A percentile compares a stretch with the other conserved stretches of the same genome.
These are phyloP conservation scores for Batkoa obscura DNA, from an alignment of 371 early-diverging fungal genomes.

Conservation along the genomic window DNA sequence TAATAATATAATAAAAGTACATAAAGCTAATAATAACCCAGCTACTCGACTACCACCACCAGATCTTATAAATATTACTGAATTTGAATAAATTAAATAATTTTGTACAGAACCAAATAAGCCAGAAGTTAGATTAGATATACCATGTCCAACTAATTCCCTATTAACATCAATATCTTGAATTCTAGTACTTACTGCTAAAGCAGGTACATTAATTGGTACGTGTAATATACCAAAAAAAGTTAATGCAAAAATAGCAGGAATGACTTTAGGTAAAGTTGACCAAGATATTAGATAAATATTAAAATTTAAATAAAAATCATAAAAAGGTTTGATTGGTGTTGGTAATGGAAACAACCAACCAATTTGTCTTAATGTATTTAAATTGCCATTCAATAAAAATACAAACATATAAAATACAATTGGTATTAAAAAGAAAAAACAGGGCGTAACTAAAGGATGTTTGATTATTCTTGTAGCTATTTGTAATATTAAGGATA, in stretches of 20 bases:
- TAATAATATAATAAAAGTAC: conserved; percentile 60
- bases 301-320: conserved; percentile 66
- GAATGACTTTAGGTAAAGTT: conserved; percentile 50
- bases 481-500: conserved; percentile 42
- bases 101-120: conserved; percentile 62
- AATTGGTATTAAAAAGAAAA: conserved; percentile 62
- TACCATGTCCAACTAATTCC: conserved; percentile 88
- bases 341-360: conserved; percentile 78
- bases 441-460: conserved; percentile 68
- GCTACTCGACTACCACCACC: conserved; percentile 81
- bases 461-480: conserved; percentile 24
- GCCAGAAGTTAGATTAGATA: conserved; percentile 71
- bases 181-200: conserved; percentile 72
- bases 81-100: conserved; percentile 79
- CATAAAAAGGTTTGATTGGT: conserved; percentile 57
- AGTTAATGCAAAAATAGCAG: conserved; percentile 79
- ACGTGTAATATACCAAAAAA: conserved; percentile 94
- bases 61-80: conserved; percentile 71
- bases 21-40: conserved; percentile 59
- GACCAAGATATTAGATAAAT: conserved; percentile 51
- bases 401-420: conserved; percentile 50
- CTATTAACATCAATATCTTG: conserved; percentile 73
- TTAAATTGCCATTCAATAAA: conserved; percentile 29
- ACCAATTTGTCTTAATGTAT: conserved; percentile 42
- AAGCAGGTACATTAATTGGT: conserved; percentile 81